Conservation (phyloP, 2,329 filamentous ascomycete genomes). For the Pseudogymnoascus verrucosus region DNA sequence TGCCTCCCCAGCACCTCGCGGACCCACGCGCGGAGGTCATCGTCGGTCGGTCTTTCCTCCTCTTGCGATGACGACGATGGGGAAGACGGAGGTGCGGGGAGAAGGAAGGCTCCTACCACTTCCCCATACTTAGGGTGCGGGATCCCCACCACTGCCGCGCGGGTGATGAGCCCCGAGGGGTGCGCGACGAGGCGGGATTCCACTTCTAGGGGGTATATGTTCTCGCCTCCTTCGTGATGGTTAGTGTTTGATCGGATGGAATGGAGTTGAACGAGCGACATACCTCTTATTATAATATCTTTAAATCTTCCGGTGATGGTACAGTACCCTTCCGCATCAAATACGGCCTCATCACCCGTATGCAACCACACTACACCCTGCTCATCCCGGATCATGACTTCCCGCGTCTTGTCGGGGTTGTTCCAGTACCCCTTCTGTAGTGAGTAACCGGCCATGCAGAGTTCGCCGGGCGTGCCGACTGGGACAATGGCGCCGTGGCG, state of each 20-base stretch:
- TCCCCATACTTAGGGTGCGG: constrained; percentile 66
- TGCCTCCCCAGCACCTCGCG: constrained; percentile 53
- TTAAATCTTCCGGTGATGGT: constrained; percentile 69
- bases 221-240: constrained; percentile 53
- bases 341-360: constrained; percentile 62
- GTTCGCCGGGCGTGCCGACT: constrained; percentile 60
- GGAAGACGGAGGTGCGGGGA: constrained; percentile 25
- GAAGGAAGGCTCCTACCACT: constrained; percentile 60
- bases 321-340: constrained; percentile 62
- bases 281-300: constrained; percentile 69
- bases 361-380: constrained; percentile 52
- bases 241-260: neutral
- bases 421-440: constrained; percentile 61
- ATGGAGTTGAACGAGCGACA: neutral
- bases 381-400: constrained; percentile 46
- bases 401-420: constrained; percentile 65
- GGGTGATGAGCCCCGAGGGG: constrained; percentile 40
- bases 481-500: constrained; percentile 57
- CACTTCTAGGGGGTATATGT: constrained; percentile 67
- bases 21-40: constrained; percentile 56
- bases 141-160: constrained; percentile 63
- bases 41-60: constrained; percentile 34
- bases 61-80: neutral
- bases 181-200: constrained; percentile 64
- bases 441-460: constrained; percentile 73